Evolutionary conservation across 2,329 filamentous ascomycete genomes (phyloP), one percentile per base, ranked within the genome.

Genomic region (Neurospora sp.): DNA sequence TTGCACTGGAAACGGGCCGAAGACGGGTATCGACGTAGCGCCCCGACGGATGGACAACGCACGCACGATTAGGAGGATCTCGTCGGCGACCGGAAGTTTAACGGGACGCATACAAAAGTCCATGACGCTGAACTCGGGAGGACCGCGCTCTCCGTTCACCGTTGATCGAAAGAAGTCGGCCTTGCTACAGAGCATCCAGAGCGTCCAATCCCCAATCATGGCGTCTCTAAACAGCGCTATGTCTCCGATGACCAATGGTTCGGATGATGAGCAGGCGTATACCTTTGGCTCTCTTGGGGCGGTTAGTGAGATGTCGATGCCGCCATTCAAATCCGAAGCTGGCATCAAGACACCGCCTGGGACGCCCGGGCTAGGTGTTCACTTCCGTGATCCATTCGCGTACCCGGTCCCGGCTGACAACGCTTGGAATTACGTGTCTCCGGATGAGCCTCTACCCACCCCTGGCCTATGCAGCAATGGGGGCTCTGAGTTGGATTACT

Each of bases 321-420:
- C 52, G 23, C 52, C 52, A 36, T 78, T 78, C 66, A 72, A 73
- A 68, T 70, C 73, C 28, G 82, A 85, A 72, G 78, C 81, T 23
- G 82, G 82, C 19, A 78, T 86, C 67, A 84, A 84, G 74, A 87
- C 85, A 6, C 85, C 85, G 15, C 85, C 85, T 2, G 83, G 81
- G 4, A 87, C 85, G 1, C 85, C 85, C 0, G 84, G 84, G 17
- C 75, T 86, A 42, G 77, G 84, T 72, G 78, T 81, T 38, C 79
- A 79, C 68, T 78, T 83, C 62, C 80, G 81, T 68, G 78, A 79
- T 67, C 75, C 80, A n/a, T 80, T 82, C 70, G 52, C 52, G 23
- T 81, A 81, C 10, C 75, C 78, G 11, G 80, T 78, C 68, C 79
- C 75, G 40, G 58, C 72, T 42, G 75, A 78, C n/a, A 73, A 74